phyloP scores from a whole-genome alignment of 225 moss, liverwort and hornwort species.

The Bryum argenteum region DNA sequence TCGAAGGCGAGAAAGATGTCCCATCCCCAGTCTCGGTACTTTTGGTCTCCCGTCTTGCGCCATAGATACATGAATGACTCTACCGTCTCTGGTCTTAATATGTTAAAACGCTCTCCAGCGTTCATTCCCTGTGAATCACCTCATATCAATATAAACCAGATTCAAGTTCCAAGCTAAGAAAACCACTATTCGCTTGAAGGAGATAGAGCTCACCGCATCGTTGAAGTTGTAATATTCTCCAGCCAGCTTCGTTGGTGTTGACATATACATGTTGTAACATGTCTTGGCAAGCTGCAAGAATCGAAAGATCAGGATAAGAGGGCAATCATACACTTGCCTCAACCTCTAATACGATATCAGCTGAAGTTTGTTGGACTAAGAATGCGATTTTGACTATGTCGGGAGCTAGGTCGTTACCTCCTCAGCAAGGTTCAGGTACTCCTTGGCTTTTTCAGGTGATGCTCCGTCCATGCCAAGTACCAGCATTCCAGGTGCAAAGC shows the following conservation, averaged over 20 bases:
- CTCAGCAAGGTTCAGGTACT: constrained; percentile 78
- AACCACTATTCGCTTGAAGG: neutral
- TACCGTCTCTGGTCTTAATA: constrained; percentile 79
- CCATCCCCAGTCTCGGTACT: constrained; percentile 97
- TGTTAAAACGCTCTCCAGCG: constrained; percentile 72
- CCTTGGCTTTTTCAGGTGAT: constrained; percentile 59
- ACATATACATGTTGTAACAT: constrained; percentile 84
- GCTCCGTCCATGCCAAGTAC: constrained; percentile 83
- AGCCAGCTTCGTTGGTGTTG: constrained; percentile 78
- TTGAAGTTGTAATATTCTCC: constrained; percentile 83
- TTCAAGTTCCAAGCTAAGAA: neutral
- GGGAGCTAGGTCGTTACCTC: constrained; percentile 46
- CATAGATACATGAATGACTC: constrained; percentile 91
- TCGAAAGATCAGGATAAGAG: constrained; percentile 1
- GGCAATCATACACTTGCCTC: neutral
- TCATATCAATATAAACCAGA: neutral
- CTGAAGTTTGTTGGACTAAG: neutral
- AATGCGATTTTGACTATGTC: neutral
- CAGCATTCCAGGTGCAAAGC: constrained; percentile 95
- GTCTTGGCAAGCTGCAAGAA: constrained; percentile 70
- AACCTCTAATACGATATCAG: neutral
- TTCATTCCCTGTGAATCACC: constrained; percentile 59
- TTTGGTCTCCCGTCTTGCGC: constrained; percentile 78
- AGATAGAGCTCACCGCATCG: constrained; percentile 40
- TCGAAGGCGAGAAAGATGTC: constrained; percentile 95